These are phyloP conservation scores for Penicillium samsonianum DNA, from an alignment of 495 filamentous ascomycete genomes.

Conservation along the genomic window DNA sequence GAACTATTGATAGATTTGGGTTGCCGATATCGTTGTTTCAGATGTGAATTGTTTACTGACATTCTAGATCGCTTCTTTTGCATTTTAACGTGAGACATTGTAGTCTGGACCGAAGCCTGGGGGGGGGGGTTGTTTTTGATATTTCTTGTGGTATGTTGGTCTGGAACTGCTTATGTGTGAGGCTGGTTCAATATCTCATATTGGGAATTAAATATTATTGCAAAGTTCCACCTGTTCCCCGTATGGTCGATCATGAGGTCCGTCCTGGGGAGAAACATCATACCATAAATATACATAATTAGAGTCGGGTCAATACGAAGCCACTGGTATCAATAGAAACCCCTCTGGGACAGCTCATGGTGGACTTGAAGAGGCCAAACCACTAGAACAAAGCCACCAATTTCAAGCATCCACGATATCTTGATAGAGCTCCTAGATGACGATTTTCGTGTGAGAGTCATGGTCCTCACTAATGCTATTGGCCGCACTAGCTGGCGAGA, in stretches of 20 bases:
- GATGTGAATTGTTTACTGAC: conserved; percentile 4
- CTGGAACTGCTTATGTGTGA: neutral
- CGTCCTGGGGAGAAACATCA: conserved; percentile 1
- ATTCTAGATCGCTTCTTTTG: conserved; percentile 12
- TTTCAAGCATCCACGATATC: conserved; percentile 4
- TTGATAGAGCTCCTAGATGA: conserved; percentile 5
- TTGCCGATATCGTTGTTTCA: conserved; percentile 16
- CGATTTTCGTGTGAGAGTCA: conserved; percentile 1
- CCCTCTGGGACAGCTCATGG: neutral
- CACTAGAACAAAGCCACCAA: neutral
- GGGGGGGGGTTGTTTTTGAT: neutral
- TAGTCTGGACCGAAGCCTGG: neutral
- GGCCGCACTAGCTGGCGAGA: conserved; percentile 8
- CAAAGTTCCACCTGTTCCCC: neutral
- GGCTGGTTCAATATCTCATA: neutral
- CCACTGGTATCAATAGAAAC: neutral
- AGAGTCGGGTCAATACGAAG: neutral
- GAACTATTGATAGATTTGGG: conserved; percentile 25
- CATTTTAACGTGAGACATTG: conserved; percentile 15
- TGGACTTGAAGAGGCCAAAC: neutral
- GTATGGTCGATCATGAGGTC: neutral
- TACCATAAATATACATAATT: conserved; percentile 5
- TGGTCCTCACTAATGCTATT: conserved; percentile 8
- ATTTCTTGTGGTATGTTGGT: neutral
- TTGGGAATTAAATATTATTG: neutral